Evolutionary conservation across 495 filamentous ascomycete species (phyloP), one percentile per base, ranked within the genome.

Genomic region (Trichoderma parareesei): DNA sequence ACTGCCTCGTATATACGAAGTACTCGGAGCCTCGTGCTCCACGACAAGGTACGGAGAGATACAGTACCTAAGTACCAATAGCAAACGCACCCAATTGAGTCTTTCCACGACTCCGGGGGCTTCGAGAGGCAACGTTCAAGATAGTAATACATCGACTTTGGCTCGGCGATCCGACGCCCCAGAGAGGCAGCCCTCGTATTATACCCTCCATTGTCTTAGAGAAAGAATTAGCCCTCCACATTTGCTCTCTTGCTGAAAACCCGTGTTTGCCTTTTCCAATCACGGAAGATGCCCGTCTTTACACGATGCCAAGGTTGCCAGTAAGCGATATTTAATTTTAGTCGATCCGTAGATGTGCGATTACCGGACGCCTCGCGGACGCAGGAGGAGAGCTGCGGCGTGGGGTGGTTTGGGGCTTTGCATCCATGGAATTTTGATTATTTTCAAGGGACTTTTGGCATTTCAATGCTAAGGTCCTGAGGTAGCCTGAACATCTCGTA

Each of bases 1-100:
- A 10, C 5, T 48, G 5, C 53, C 33, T 57, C 33, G 53, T 57
- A 57, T 57, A 57, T 57, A 57, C 53, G 53, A 37, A 57, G 53
- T 49, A 49, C 46, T 14, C 16, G 44, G 0, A 5, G 8, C n/a
- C 13, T 48, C 44, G n/a, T 1, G 13, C 44, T 18, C 16, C 11
- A 18, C 13, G 44, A 16, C 13, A 48, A 14, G n/a, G 44, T 14
- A 14, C 44, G 5, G 11, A 16, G 27, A 37, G 18, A 18, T 18
- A 49, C 46, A 49, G 46, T 49, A 20, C 8, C 46, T 27, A 27
- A 27, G 27, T 27, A 27, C 27, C 27, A 27, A 27, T 27, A 27
- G 27, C 27, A 27, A 27, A 27, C 27, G 27, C 27, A 27, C 27
- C 27, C 27, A 27, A 27, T 27, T 27, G 27, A 27, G 27, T 27